A percentile compares a stretch with the other conserved stretches of the same genome.
Evolutionary conservation across 257 asterid species (phyloP).

Genomic region (Nicotiana benthamiana): DNA sequence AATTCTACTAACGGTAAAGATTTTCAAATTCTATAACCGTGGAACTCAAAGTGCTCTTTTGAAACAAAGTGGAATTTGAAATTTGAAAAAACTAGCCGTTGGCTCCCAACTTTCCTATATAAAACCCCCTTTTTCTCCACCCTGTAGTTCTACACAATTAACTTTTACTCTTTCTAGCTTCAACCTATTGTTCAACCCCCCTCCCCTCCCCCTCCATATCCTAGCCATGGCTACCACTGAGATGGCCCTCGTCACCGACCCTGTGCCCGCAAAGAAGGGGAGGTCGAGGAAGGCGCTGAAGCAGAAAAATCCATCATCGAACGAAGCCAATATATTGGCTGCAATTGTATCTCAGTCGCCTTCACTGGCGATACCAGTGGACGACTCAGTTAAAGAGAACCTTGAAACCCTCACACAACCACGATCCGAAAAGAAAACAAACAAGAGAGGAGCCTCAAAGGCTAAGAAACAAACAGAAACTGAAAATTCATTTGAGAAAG

Average conservation of each 20-base stretch:
- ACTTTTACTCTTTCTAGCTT: neutral
- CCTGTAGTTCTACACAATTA: neutral
- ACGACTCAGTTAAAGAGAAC: slow-evolving; percentile 47
- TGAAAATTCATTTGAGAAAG: slow-evolving; percentile 48
- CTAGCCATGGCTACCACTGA: neutral
- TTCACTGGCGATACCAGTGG: slow-evolving; percentile 20
- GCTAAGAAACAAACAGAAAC: slow-evolving; percentile 32
- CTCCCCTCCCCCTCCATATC: no score
- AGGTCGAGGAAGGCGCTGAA: slow-evolving; percentile 46
- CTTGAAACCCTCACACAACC: slow-evolving; percentile 37
- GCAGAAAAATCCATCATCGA: slow-evolving; percentile 35
- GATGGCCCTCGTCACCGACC: slow-evolving; percentile 10
- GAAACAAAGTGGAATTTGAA: slow-evolving; percentile 7
- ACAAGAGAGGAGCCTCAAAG: slow-evolving; percentile 44
- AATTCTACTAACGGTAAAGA: slow-evolving; percentile 3
- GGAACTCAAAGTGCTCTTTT: neutral
- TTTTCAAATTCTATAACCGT: neutral
- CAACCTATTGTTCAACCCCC: neutral
- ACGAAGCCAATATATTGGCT: slow-evolving; percentile 56
- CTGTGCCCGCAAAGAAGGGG: slow-evolving; percentile 39
- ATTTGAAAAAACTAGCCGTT: slow-evolving; percentile 28
- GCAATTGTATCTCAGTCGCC: slow-evolving; percentile 32
- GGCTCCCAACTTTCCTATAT: neutral
- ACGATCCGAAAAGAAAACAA: slow-evolving; percentile 37
- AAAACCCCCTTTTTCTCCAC: neutral